Evolutionary conservation across 768 basidiomycete genomes (phyloP), one percentile per base, ranked within the genome.

Genomic region (Phallus indusiatus): DNA sequence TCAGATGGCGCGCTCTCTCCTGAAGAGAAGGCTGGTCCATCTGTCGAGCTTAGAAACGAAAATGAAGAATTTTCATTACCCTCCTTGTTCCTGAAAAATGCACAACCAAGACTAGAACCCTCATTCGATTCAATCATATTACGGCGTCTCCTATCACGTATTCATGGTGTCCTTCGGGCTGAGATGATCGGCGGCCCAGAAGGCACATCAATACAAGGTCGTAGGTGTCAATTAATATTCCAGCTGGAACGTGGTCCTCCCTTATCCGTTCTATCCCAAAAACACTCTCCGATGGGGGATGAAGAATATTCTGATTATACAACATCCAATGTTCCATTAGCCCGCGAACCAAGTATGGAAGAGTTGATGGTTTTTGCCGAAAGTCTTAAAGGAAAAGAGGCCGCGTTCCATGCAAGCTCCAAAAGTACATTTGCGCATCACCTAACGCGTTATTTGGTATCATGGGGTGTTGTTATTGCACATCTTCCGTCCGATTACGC

Each of bases 401-500:
- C 88, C 0, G 82, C 81, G 0, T 73, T 99, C 24, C 89, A 94
- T 67, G 91, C 95, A 7, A 86, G 83, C 66, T 81, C 91, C n/a
- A 83, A 81, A 63, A 90, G 90, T 46, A 82, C 85, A 1, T 99
- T 97, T 67, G 94, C 94, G 0, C 89, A 88, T 54, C 91, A 96
- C 70, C 76, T 99, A 36, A 94, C 94, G 22, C 88, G 88, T 64
- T 96, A 95, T 71, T 78, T 99, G 60, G 90, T 89, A 20, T 82
- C 88, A 5, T 98, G 95, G 95, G 94, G 94, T 12, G 81, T 97
- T 85, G 91, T 95, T 66, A 85, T 97, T 47, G 85, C 82, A 54
- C 92, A 94, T 72, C 77, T 75, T 7, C 72, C 75, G 8, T 70
- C 71, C 16, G 73, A 74, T 21, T 71, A 69, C 24, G 61, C 57